Percentiles rank a stretch among this genome's conserved stretches.
phyloP scores from a whole-genome alignment of 805 yeast species.

The Hanseniaspora thailandica region DNA sequence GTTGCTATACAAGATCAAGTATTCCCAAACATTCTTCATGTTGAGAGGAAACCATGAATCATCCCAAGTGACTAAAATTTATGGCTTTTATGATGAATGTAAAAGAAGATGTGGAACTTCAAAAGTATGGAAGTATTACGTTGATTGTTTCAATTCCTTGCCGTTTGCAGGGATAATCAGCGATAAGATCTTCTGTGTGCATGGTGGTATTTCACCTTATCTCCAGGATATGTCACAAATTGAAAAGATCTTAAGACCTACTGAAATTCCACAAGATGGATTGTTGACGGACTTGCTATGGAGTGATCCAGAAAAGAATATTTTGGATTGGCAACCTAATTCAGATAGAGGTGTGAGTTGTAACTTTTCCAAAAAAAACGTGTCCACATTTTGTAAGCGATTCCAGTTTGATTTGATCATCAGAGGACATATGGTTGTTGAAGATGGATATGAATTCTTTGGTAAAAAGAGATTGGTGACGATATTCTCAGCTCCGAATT shows the following conservation, averaged over 20 bases:
- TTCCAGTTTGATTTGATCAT: slow-evolving; percentile 68
- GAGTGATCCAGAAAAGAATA: slow-evolving; percentile 64
- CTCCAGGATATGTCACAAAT: slow-evolving; percentile 54
- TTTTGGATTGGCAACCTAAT: slow-evolving; percentile 61
- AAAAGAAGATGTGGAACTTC: slow-evolving; percentile 73
- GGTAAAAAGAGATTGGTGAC: slow-evolving; percentile 64
- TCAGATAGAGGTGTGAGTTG: slow-evolving; percentile 72
- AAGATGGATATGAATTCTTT: slow-evolving; percentile 77
- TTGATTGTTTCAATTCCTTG: slow-evolving; percentile 88
- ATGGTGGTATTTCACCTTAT: slow-evolving; percentile 73
- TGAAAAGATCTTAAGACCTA: slow-evolving; percentile 61
- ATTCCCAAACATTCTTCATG: slow-evolving; percentile 89
- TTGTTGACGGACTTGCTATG: slow-evolving; percentile 65
- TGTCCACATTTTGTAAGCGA: slow-evolving; percentile 51
- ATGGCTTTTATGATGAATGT: slow-evolving; percentile 97
- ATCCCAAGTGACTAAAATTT: slow-evolving; percentile 90
- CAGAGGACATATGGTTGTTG: slow-evolving; percentile 83
- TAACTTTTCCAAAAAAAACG: slow-evolving; percentile 62
- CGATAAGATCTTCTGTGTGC: slow-evolving; percentile 83
- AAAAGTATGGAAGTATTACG: slow-evolving; percentile 85
- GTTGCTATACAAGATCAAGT: slow-evolving; percentile 87
- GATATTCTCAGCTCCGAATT: slow-evolving; percentile 72
- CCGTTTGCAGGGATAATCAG: slow-evolving; percentile 95
- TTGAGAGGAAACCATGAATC: slow-evolving; percentile 95
- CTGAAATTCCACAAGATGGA: slow-evolving; percentile 75